Conservation (phyloP, 106 monocot genomes). For the Dendrobium officinale region DNA sequence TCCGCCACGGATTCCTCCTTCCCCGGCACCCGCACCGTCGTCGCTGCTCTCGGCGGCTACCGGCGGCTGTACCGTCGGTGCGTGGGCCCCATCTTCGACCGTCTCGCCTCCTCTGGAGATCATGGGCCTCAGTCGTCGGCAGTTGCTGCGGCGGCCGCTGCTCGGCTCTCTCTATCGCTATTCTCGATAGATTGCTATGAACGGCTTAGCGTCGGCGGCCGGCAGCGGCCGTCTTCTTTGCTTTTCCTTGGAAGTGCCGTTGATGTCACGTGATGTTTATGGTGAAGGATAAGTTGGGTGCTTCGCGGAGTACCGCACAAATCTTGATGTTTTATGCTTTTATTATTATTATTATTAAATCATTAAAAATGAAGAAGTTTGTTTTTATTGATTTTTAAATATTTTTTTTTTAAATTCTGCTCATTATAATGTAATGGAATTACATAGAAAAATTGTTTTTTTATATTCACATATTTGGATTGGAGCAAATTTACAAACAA, state of each 20-base stretch:
- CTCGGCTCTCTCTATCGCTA: constrained; percentile 8
- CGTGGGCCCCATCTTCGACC: constrained; percentile 23
- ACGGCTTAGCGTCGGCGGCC: constrained; percentile 9
- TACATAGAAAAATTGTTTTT: no score
- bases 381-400: no score
- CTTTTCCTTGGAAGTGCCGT: constrained; percentile 15
- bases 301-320: background rate
- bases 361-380: background rate
- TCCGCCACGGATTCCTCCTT: background rate
- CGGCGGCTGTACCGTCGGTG: constrained; percentile 13
- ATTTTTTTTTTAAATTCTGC: no score
- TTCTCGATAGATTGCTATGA: constrained; percentile 29
- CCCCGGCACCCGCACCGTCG: constrained; percentile 2
- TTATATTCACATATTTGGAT: no score
- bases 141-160: constrained; percentile 3
- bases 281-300: background rate
- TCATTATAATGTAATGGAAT: no score
- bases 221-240: constrained; percentile 5
- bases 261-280: constrained; percentile 1
- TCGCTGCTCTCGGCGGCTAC: constrained; percentile 14
- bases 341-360: background rate
- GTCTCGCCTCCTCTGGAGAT: constrained; percentile 6
- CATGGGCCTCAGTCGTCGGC: background rate
- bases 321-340: background rate
- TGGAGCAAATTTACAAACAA: no score